Evolutionary conservation across 345 rosid species (phyloP), one percentile per base, ranked within the genome.

Genomic region (Brassica juncea): DNA sequence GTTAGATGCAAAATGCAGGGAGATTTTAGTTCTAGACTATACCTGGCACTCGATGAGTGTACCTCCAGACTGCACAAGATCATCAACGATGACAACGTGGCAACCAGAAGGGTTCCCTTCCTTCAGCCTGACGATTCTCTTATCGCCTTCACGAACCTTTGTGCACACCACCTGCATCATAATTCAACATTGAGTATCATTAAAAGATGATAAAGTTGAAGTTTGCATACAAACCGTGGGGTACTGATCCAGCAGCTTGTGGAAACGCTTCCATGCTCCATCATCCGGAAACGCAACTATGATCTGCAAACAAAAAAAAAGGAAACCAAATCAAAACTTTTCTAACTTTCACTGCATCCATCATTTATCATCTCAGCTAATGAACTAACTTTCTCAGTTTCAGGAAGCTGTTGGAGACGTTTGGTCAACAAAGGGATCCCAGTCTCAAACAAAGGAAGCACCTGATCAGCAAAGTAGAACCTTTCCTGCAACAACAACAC

Each of bases 201-300:
- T 4, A 19, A n/a, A n/a, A n/a, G n/a, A 66, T 75, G 62, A 63
- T 1, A 60, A 57, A 34, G 8, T 25, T 61, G 37, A 60, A 60
- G 44, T 4, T 61, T 52, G 5, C 19, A 30, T 42, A 88, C 91
- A 70, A 63, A 95, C 99, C 84, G 76, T 86, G 14, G 97, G 97
- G 75, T 87, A 95, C 74, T 90, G 85, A 85, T 88, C 94, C 82
- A 95, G 85, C 78, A 86, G 85, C 86, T 90, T 91, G 89, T 95
- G 98, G 86, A 93, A 95, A 74, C 98, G 94, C 86, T 95, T 95
- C 97, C 98, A 95, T 55, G 99, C 99, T 82, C 99, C 99, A 83
- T 95, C 99, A 83, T 95, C 99, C 2, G 99, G 98, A 88, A 95
- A 95, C 65, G 98, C 99, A 57, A 95, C 89, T 65, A 90, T 86